phyloP scores from a whole-genome alignment of 208 protist genomes.

The Herpetomonas samuelpessoai region DNA sequence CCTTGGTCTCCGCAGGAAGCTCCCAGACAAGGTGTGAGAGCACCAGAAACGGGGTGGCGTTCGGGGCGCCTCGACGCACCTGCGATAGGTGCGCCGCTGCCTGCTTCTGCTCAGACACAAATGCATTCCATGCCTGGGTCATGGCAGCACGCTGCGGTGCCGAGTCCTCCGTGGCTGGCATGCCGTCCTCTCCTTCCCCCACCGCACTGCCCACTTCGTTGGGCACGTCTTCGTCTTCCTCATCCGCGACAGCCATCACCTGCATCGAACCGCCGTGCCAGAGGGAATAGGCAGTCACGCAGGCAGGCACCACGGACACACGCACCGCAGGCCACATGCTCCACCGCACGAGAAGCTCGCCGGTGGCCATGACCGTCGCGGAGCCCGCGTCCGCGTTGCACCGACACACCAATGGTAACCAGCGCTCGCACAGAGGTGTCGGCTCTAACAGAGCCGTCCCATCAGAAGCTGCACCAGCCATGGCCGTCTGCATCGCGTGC shows the following conservation, averaged over 20 bases:
- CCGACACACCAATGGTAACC: background rate
- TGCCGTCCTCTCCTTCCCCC: background rate
- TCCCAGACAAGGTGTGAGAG: background rate
- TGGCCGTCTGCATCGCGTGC: too few relatives aligned
- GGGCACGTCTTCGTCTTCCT: background rate
- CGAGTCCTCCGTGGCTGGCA: too few relatives aligned
- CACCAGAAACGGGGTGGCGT: background rate
- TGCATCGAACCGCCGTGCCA: background rate
- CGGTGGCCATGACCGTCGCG: background rate
- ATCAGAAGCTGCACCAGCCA: too few relatives aligned
- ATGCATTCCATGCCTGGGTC: background rate
- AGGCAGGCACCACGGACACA: background rate
- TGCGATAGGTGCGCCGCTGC: too few relatives aligned
- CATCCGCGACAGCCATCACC: background rate
- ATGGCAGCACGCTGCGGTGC: too few relatives aligned
- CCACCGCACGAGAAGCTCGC: background rate
- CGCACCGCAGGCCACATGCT: background rate
- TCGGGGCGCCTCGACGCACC: background rate
- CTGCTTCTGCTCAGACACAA: background rate
- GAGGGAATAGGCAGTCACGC: background rate
- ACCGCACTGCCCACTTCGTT: too few relatives aligned
- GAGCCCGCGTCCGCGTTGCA: background rate
- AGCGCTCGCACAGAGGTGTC: background rate
- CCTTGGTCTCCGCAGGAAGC: background rate
- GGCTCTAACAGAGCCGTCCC: background rate